Evolutionary conservation across 2,329 filamentous ascomycete species (phyloP), one percentile per base, ranked within the genome.

Genomic region (Pseudofabraea citricarpa): DNA sequence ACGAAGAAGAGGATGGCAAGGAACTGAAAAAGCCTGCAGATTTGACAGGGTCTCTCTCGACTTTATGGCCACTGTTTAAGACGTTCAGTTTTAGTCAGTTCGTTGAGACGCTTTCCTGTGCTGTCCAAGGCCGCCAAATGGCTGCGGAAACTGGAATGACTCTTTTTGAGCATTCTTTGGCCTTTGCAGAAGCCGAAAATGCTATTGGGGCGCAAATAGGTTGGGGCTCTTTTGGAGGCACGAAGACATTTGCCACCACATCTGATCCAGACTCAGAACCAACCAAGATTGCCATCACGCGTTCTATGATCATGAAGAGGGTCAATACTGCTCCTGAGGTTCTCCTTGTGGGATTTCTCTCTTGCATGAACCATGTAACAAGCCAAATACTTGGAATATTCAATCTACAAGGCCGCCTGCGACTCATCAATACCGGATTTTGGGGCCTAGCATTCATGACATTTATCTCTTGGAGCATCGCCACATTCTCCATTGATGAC

Each of bases 111-210:
- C 68, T 97, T 8, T 85, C 85, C 4, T 95, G 89, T 62, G 88
- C 91, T 8, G 75, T 97, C 6, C 89, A 95, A 62, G 91, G 91
- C 23, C 81, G 86, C 2, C 77, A 81, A 2, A 78, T 88, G 0
- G 79, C 86, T 50, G 85, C 87, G 0, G 93, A 97, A 66, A 94
- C 89, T 1, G 90, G 90, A 15, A 95, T 97, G 87, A 95, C 90
- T 0, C 77, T 96, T 2, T 95, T 97, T 57, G 93, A 98, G 62
- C 90, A 96, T 59, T 96, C 90, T 0, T 73, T 98, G 7, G 91
- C 91, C 2, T 98, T 97, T 67, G 89, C 91, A 9, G 93, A 98
- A 64, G 91, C 91, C 7, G 93, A 98, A 62, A 85, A 87, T 22
- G 86, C 90, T 51, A 83, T 96, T 36, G 83, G 83, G 55, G 87